These are phyloP conservation scores for Mallotus nudiflorus DNA, from an alignment of 345 rosid species.

Conservation along the genomic window DNA sequence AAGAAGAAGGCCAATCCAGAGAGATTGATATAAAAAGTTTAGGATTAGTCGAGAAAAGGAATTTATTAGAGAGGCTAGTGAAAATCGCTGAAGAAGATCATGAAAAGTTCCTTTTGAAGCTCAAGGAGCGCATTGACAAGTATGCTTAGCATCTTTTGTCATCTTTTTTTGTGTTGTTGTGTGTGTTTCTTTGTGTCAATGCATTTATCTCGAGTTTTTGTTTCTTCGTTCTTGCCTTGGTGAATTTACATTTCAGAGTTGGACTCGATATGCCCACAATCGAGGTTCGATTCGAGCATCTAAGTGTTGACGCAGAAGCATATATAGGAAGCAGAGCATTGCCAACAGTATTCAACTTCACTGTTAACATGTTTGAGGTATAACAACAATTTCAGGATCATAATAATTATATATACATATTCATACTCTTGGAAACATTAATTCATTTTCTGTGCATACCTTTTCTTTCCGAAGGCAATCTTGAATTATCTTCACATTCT, in stretches of 20 bases:
- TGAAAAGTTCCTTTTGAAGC: slow-evolving; percentile 81
- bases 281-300: slow-evolving; percentile 82
- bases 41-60: slow-evolving; percentile 68
- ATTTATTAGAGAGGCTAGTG: slow-evolving; percentile 68
- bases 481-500: slow-evolving; percentile 46
- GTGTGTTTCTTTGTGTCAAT: background rate
- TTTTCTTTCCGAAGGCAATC: slow-evolving; percentile 35
- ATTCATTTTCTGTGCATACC: background rate
- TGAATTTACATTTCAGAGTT: slow-evolving; percentile 52
- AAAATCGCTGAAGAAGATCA: slow-evolving; percentile 80
- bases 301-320: slow-evolving; percentile 64
- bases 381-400: background rate
- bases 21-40: slow-evolving; percentile 67
- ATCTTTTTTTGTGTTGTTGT: background rate
- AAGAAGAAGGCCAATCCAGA: slow-evolving; percentile 25
- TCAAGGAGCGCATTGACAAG: slow-evolving; percentile 76
- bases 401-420: background rate
- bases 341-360: slow-evolving; percentile 57
- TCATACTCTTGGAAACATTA: slow-evolving; percentile 36
- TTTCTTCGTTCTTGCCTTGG: background rate
- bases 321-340: slow-evolving; percentile 63
- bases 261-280: slow-evolving; percentile 84
- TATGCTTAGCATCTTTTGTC: slow-evolving; percentile 3
- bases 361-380: slow-evolving; percentile 54
- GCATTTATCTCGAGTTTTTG: background rate